Base-by-base conservation (phyloP, 1,139 yeast genomes). In the Lodderomyces oxycetoniae region DNA sequence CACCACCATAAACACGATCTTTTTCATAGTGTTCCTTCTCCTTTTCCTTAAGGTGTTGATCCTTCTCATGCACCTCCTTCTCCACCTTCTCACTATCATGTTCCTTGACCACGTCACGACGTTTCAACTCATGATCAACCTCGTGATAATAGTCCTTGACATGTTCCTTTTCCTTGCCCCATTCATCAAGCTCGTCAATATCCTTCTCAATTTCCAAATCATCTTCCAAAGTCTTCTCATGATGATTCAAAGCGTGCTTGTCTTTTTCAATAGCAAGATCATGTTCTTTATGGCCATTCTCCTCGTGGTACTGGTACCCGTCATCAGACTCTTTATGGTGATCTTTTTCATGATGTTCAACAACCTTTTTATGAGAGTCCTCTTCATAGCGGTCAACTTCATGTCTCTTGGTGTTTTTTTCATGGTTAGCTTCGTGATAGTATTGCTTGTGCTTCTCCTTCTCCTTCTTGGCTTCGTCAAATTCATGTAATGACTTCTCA, bases 81-180 rank as follows among this genome's bases (percentile, higher is more conserved):
- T 25, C 16, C 10, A 20, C 17, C 9, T 16, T 8, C 13, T 15
- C 22, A 9, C 17, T 17, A 11, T 30, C 33, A 19, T 22, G 22
- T 19, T 30, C 22, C 16, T 17, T 13, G 12, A 14, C 16, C 14
- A 17, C 24, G 17, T 30, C 28, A 22, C 33, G 27, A 22, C 27
- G 27, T 5, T 16, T n/a, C 14, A 24, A 19, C 12, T 8, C 14
- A 10, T 30, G 33, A 12, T 30, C 28, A 23, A 30, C 27, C 17
- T 30, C 33, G 11, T 30, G 22, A 17, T 24, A 25, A 14, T 14
- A 24, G n/a, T 30, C 33, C 21, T 30, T 15, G 27, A 23, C 28
- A 12, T 23, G 33, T 6, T 30, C 33, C 21, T 30, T 30, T 9
- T 23, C 23, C 27, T 30, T 30, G 14, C 19, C 17, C 6, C 15